Conservation (phyloP, 2,329 filamentous ascomycete species). For the Diaporthe destruens region DNA sequence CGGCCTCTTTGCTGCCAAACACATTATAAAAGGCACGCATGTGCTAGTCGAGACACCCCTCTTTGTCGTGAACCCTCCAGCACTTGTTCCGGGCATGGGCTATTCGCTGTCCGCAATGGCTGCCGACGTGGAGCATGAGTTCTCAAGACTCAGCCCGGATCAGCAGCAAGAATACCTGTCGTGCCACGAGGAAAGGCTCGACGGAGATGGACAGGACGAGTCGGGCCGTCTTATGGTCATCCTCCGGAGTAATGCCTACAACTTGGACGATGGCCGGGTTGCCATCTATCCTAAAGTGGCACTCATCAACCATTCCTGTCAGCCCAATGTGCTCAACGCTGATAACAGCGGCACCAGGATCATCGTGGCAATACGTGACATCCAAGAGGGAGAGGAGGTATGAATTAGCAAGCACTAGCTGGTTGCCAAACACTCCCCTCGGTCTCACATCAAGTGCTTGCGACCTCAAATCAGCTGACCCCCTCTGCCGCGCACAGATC, state of each 20-base stretch:
- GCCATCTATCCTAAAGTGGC: constrained; percentile 51
- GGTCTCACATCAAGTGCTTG: no score
- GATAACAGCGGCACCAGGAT: constrained; percentile 38
- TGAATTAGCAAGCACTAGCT: neutral
- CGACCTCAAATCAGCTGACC: neutral
- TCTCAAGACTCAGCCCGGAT: constrained; percentile 45
- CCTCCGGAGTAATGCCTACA: constrained; percentile 56
- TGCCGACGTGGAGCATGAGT: constrained; percentile 46
- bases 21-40: constrained; percentile 52
- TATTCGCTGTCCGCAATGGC: constrained; percentile 51
- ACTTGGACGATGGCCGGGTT: constrained; percentile 47
- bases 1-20: constrained; percentile 53
- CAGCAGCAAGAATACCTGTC: constrained; percentile 47
- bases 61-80: constrained; percentile 46
- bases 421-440: neutral
- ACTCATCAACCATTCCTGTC: constrained; percentile 55
- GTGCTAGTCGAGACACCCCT: constrained; percentile 55
- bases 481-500: neutral
- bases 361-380: constrained; percentile 51
- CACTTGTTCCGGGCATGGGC: constrained; percentile 47
- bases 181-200: constrained; percentile 46
- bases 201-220: constrained; percentile 43
- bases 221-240: constrained; percentile 45
- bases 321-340: constrained; percentile 52
- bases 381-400: constrained; percentile 53